Base-by-base conservation (phyloP, 768 basidiomycete species). In the Sarcomyxa edulis region DNA sequence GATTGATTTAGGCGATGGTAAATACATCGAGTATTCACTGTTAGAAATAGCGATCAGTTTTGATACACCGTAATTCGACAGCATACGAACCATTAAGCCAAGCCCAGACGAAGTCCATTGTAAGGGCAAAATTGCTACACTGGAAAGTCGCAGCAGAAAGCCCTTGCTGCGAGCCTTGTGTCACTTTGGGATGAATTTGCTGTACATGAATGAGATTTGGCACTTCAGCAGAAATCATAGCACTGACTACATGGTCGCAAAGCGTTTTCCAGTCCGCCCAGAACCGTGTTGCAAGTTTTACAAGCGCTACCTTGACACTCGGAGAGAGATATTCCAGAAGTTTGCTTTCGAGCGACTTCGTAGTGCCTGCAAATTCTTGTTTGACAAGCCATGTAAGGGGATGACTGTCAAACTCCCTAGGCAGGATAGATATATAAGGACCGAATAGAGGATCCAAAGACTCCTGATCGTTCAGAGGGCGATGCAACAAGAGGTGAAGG, bases 11-110 rank as follows among this genome's bases (percentile, higher is more conserved):
- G 58, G 43, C 74, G 80, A 54, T 79, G 76, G 57, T 78, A 92
- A 15, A 97, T 76, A 55, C 86, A 92, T 33, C 95, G 79, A 5
- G 94, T 97, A 57, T 98, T 98, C 41, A 96, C 91, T 92, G 23
- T 9, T 49, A 11, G 24, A n/a, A 25, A 32, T 5, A 19, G 24
- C 18, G 23, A 15, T 22, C 29, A 26, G 27, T 5, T 9, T 37
- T 30, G 22, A 38, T 28, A 20, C 24, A 18, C 41, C n/a, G 29
- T 7, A 5, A 22, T 24, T 28, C 6, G 19, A 25, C 7, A 20
- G 16, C 27, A 11, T 30, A 54, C 69, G 42, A 48, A 87, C 93
- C 90, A 52, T 82, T 94, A 7, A 97, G 69, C 93, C 94, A 98
- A 1, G 76, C 91, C 91, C 94, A 96, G 3, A 89, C 56, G 47